Evolutionary conservation across 768 basidiomycete species (phyloP).

Genomic region (Trametes sanguinea): DNA sequence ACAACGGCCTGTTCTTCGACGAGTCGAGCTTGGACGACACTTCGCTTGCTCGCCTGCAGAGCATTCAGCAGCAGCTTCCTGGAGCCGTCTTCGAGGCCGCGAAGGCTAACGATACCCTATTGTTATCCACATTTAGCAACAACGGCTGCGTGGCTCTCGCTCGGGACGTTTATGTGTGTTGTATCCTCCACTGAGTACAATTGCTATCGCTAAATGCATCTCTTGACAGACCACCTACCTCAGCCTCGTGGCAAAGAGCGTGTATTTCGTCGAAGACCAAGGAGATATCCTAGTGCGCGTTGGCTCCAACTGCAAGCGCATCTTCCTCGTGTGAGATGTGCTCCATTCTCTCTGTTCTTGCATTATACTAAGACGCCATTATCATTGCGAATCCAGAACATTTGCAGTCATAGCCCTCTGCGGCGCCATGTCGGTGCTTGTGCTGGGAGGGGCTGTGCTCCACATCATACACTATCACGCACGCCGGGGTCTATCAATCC

Average conservation of each 20-base stretch:
- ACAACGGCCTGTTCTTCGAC: conserved; percentile 57
- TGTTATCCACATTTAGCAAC: conserved; percentile 40
- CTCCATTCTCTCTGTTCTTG: conserved; percentile 44
- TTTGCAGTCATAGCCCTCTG: background rate
- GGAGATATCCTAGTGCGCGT: conserved; percentile 44
- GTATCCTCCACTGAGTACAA: background rate
- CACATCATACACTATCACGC: conserved; percentile 50
- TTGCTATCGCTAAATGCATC: background rate
- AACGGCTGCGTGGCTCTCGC: conserved; percentile 42
- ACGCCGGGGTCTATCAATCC: conserved; percentile 45
- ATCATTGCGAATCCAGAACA: background rate
- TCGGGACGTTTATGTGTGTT: conserved; percentile 51
- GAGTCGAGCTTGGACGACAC: conserved; percentile 39
- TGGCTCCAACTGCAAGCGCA: conserved; percentile 46
- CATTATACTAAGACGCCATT: background rate
- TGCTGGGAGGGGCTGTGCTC: conserved; percentile 44
- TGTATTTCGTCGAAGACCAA: conserved; percentile 47
- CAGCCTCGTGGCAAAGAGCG: conserved; percentile 48
- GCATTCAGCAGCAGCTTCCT: conserved; percentile 51
- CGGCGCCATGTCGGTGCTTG: conserved; percentile 45
- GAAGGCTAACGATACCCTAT: conserved; percentile 39
- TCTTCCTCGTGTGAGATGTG: conserved; percentile 49
- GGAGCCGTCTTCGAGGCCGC: conserved; percentile 54
- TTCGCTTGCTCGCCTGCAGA: conserved; percentile 40
- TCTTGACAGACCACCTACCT: conserved; percentile 45